Evolutionary conservation across 164 flowering plant genomes (phyloP).

Genomic region (Vitis vinifera): DNA sequence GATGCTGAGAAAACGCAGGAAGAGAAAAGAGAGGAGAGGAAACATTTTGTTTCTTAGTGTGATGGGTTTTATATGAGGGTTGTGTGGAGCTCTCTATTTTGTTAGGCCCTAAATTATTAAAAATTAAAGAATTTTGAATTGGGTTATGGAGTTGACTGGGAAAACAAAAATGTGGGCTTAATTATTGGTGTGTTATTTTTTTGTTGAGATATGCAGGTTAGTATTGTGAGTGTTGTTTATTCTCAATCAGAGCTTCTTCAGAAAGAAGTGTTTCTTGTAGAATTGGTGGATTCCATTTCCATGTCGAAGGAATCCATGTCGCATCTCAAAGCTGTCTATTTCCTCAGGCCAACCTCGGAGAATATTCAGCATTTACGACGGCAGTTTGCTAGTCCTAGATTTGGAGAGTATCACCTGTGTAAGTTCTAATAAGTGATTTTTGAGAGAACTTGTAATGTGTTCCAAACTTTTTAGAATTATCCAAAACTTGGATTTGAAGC

Average conservation of each 20-base stretch:
- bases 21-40: neutral
- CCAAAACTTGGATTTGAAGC: neutral
- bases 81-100: neutral
- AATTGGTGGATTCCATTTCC: slow-evolving; percentile 69
- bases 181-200: neutral
- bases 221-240: slow-evolving; percentile 87
- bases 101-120: too few species aligned
- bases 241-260: slow-evolving; percentile 91
- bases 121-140: too few species aligned
- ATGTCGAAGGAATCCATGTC: slow-evolving; percentile 83
- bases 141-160: too few species aligned
- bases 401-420: slow-evolving; percentile 95
- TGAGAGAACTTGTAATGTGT: neutral
- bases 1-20: neutral
- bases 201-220: slow-evolving; percentile 55
- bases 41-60: neutral
- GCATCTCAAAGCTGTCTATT: slow-evolving; percentile 92
- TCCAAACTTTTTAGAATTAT: neutral
- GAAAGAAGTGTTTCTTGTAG: slow-evolving; percentile 94
- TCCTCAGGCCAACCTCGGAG: slow-evolving; percentile 80
- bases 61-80: neutral
- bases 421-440: slow-evolving; percentile 22
- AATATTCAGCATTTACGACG: slow-evolving; percentile 75
- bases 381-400: slow-evolving; percentile 82
- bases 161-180: neutral